Evolutionary conservation across 2,329 filamentous ascomycete genomes (phyloP), one percentile per base, ranked within the genome.

Genomic region (Pyrenochaeta sp.): DNA sequence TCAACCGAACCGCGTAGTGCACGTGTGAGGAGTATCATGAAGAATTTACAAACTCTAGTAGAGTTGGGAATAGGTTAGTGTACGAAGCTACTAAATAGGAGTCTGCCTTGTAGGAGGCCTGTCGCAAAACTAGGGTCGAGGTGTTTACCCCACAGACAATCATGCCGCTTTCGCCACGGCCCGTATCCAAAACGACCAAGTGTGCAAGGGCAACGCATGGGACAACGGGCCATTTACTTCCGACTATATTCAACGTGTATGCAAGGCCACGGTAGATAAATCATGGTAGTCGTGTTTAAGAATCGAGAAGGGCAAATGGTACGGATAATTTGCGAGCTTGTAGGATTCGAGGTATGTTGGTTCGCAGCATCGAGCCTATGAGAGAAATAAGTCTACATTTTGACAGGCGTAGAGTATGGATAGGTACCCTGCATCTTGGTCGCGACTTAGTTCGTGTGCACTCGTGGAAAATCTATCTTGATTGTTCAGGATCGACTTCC

Each of bases 381-480:
- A n/a, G n/a, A n/a, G n/a, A n/a, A n/a, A n/a, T n/a, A n/a, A n/a
- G n/a, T n/a, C n/a, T n/a, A n/a, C n/a, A n/a, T n/a, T n/a, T n/a
- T n/a, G n/a, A n/a, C n/a, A n/a, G n/a, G n/a, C n/a, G 24, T 13
- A 27, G 4, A 27, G 10, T 13, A 11, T 1, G 6, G 9, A 10
- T 28, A 11, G 19, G 13, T 28, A 7, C n/a, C 21, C 8, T 24
- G 17, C 35, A 35, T 6, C 7, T 4, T 13, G 9, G 19, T 10
- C 8, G 10, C 8, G 3, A 23, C 9, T 7, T 8, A n/a, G n/a
- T n/a, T n/a, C n/a, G n/a, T 15, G 32, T 13, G 37, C 15, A 52
- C 45, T 52, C 39, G 48, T 47, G 48, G 48, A 48, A 48, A 47
- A 52, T 42, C 29, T 44, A 15, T 19, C 31, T 35, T 24, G 20